Percentiles rank a stretch among this genome's conserved stretches.
These are phyloP conservation scores for Xylaria curta DNA, from an alignment of 495 filamentous ascomycete species.

Conservation along the genomic window DNA sequence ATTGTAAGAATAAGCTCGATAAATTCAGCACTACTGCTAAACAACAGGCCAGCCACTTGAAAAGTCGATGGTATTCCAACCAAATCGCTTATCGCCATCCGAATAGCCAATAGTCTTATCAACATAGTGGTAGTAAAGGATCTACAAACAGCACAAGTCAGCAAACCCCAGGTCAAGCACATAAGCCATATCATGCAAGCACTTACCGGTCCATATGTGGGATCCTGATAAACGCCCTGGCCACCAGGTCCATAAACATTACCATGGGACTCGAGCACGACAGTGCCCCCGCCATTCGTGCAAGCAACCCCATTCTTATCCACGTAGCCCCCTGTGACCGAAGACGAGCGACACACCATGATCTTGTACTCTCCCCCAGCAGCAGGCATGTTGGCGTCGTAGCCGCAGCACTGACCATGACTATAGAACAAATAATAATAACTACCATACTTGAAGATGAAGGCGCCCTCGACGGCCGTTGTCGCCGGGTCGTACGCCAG, in stretches of 20 bases:
- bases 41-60: slow-evolving; percentile 71
- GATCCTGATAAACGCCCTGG: slow-evolving; percentile 56
- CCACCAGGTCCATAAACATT: slow-evolving; percentile 75
- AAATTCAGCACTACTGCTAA: slow-evolving; percentile 12
- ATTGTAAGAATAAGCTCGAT: neutral
- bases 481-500: slow-evolving; percentile 62
- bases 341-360: slow-evolving; percentile 63
- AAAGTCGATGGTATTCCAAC: slow-evolving; percentile 70
- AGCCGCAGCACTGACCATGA: slow-evolving; percentile 66
- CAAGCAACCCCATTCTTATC: slow-evolving; percentile 65
- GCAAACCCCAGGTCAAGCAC: slow-evolving; percentile 38
- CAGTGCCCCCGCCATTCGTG: slow-evolving; percentile 65
- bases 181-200: slow-evolving; percentile 47
- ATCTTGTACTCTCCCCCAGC: slow-evolving; percentile 71
- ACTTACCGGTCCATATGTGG: slow-evolving; percentile 43
- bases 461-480: slow-evolving; percentile 64
- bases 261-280: slow-evolving; percentile 66
- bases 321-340: slow-evolving; percentile 62
- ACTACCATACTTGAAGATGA: slow-evolving; percentile 58
- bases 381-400: slow-evolving; percentile 54
- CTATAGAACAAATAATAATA: slow-evolving; percentile 75
- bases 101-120: slow-evolving; percentile 69
- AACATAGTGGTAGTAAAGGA: slow-evolving; percentile 76
- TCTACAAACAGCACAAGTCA: slow-evolving; percentile 33
- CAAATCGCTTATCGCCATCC: slow-evolving; percentile 69